Evolutionary conservation across 345 rosid genomes (phyloP).

Genomic region (Gossypium raimondii): DNA sequence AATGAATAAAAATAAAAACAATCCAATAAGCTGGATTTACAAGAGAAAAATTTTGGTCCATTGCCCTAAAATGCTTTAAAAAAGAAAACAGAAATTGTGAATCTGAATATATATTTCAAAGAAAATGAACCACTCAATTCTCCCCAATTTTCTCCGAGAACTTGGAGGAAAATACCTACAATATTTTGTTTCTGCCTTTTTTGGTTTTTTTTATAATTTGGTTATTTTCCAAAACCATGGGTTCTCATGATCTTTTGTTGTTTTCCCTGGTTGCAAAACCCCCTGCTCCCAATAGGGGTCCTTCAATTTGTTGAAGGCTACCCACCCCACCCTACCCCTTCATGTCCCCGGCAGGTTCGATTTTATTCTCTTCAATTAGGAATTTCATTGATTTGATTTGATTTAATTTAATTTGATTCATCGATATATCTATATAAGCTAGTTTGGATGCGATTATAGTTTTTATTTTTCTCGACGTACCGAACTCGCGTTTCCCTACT

Average conservation of each 20-base stretch:
- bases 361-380: neutral
- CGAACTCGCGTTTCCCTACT: neutral
- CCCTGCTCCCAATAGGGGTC: neutral
- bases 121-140: constrained; percentile 22
- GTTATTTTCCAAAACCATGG: constrained; percentile 7
- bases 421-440: too few relatives aligned
- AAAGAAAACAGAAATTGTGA: neutral
- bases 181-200: neutral
- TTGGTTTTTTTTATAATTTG: neutral
- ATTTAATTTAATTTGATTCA: neutral
- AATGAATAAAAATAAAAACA: neutral
- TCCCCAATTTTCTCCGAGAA: constrained; percentile 30
- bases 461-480: neutral
- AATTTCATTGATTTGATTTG: neutral
- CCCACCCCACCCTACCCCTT: constrained; percentile 17
- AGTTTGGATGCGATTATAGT: neutral
- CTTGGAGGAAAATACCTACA: neutral
- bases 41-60: neutral
- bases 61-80: too few relatives aligned
- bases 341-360: neutral
- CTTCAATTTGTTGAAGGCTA: constrained; percentile 36
- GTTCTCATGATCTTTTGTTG: constrained; percentile 9
- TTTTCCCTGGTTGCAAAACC: neutral
- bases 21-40: neutral
- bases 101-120: neutral